Evolutionary conservation across 805 yeast genomes (phyloP).

Genomic region (Cyberlindnera galapagoensis): DNA sequence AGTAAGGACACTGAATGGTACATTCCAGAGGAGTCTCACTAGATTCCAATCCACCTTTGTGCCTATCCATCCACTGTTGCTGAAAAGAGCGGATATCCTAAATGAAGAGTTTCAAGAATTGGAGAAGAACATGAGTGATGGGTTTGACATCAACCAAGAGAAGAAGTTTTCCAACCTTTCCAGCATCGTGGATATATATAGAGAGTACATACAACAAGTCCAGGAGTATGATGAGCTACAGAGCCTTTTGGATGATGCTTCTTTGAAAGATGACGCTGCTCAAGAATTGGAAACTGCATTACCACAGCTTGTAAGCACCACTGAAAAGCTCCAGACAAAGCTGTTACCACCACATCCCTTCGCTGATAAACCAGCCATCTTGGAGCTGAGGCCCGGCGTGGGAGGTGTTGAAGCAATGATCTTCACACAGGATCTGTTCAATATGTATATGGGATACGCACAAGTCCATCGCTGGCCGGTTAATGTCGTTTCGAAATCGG

Average conservation of each 20-base stretch:
- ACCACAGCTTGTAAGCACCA: constrained; percentile 38
- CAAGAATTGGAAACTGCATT: constrained; percentile 43
- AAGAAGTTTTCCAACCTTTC: constrained; percentile 41
- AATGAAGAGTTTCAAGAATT: constrained; percentile 34
- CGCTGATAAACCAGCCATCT: constrained; percentile 66
- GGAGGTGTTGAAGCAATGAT: constrained; percentile 94
- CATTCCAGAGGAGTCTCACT: too few relatives aligned
- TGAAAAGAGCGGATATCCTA: constrained; percentile 40
- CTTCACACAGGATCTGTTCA: constrained; percentile 71
- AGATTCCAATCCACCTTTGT: constrained; percentile 13
- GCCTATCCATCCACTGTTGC: constrained; percentile 44
- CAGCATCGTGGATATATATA: constrained; percentile 34
- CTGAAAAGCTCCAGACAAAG: constrained; percentile 43
- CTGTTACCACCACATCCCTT: constrained; percentile 75
- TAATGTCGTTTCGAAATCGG: constrained; percentile 49
- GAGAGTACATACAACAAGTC: constrained; percentile 29
- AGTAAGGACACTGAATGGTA: too few relatives aligned
- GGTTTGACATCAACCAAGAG: constrained; percentile 43
- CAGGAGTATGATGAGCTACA: constrained; percentile 33
- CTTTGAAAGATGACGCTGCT: constrained; percentile 52
- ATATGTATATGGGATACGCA: constrained; percentile 77
- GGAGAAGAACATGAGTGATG: constrained; percentile 36
- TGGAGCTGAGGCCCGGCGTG: constrained; percentile 91
- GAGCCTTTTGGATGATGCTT: constrained; percentile 39
- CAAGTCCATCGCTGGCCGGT: constrained; percentile 59